Evolutionary conservation across 192 early-diverging fungal genomes (phyloP), one percentile per base, ranked within the genome.

Genomic region (Kickxella alabastrina): DNA sequence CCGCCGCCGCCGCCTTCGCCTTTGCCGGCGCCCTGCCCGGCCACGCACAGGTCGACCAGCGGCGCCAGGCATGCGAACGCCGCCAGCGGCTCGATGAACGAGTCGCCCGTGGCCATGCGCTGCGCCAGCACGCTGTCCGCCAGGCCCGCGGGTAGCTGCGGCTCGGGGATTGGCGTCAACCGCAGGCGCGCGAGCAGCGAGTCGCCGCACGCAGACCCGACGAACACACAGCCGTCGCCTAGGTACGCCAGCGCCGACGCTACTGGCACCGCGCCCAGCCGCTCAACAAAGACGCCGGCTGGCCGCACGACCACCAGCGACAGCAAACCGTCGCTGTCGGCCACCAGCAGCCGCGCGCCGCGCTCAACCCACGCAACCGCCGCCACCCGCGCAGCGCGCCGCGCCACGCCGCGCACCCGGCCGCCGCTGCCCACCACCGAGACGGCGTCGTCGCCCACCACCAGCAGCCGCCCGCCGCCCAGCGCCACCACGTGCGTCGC

Each of bases 201-300:
- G 61, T 97, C 92, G 9, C 87, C 91, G 38, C 78, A 83, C 52
- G 88, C 80, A 4, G 92, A 94, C 3, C 96, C 94, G 49, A 97
- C 54, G 61, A 81, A 99, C 6, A 88, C 72, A 49, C 78, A 78
- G 23, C 84, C 85, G 15, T 80, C 68, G 35, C 75, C 80, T 15
- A 97, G 59, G 39, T 87, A 87, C 10, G 83, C 62, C 23, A 99
- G 64, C 2, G 79, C 71, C 2, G 85, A 70, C 9, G 82, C 73
- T n/a, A 75, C 69, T 4, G 83, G 70, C 3, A 64, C 75, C 36
- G 73, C 36, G 23, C 75, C 79, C 12, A 81, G 54, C 0, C 67
- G 57, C 54, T 83, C 67, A 19, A 80, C 31, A 26, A 14, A 1
- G 19, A 14, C 40, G 21, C 40, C 40, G 19, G 3, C 15, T 19